These are phyloP conservation scores for Pelargonium australe DNA, from an alignment of 441 rosid genomes.

Conservation along the genomic window DNA sequence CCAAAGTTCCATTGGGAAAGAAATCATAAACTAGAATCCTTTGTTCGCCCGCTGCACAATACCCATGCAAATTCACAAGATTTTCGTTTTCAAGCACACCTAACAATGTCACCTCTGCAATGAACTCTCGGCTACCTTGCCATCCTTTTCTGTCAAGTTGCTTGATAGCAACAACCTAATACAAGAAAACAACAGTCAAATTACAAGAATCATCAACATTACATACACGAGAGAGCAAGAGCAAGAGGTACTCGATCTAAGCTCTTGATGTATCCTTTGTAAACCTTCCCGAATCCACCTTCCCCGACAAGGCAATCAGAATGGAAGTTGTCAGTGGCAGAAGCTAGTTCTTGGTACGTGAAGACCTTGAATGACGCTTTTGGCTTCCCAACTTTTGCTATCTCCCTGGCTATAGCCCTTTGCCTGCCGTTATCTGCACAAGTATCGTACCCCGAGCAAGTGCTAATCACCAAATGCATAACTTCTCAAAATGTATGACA, in stretches of 20 bases:
- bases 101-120: conserved; percentile 41
- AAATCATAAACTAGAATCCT: conserved; percentile 45
- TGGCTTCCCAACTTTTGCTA: conserved; percentile 32
- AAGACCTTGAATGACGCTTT: conserved; percentile 23
- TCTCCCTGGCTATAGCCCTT: conserved; percentile 33
- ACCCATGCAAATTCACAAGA: conserved; percentile 49
- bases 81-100: conserved; percentile 42
- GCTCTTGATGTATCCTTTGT: conserved; percentile 37
- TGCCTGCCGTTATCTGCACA: conserved; percentile 35
- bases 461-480: background rate
- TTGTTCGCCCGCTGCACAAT: conserved; percentile 47
- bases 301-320: conserved; percentile 36
- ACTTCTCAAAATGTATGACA: background rate
- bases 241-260: conserved; percentile 28
- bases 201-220: background rate
- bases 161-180: conserved; percentile 48
- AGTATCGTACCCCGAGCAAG: background rate
- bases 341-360: conserved; percentile 35
- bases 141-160: conserved; percentile 39
- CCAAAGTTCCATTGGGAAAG: conserved; percentile 46
- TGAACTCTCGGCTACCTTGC: conserved; percentile 50
- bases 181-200: conserved; percentile 8
- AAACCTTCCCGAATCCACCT: conserved; percentile 53
- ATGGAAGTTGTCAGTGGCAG: conserved; percentile 44
- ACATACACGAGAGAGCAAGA: background rate